These are phyloP conservation scores for Ceratobasidium sp. DNA, from an alignment of 1,284 basidiomycete genomes.

Conservation along the genomic window DNA sequence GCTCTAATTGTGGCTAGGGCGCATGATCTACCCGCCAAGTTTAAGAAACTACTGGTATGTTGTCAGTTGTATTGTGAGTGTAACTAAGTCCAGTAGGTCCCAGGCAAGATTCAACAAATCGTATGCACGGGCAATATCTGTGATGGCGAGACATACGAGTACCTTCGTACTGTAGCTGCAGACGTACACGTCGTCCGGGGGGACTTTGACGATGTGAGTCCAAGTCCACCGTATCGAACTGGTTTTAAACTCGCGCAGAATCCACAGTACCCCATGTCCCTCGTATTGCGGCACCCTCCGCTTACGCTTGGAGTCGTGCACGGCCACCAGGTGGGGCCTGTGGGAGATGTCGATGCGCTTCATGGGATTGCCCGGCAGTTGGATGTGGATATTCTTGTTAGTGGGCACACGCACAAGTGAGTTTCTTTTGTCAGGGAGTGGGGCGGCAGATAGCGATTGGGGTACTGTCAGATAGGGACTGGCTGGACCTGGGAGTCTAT, in stretches of 20 bases:
- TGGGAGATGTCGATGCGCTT: slow-evolving; percentile 89
- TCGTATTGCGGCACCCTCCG: slow-evolving; percentile 84
- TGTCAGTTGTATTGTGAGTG: background rate
- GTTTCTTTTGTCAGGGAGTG: slow-evolving; percentile 47
- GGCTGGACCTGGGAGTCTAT: background rate
- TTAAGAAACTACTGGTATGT: slow-evolving; percentile 89
- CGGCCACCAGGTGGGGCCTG: slow-evolving; percentile 93
- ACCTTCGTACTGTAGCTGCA: slow-evolving; percentile 93
- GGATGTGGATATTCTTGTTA: slow-evolving; percentile 95
- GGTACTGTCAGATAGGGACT: too few relatives aligned
- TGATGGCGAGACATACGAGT: slow-evolving; percentile 97
- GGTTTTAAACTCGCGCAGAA: slow-evolving; percentile 59
- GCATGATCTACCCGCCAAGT: slow-evolving; percentile 93
- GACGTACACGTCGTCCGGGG: slow-evolving; percentile 93
- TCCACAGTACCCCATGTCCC: slow-evolving; percentile 77
- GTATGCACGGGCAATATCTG: slow-evolving; percentile 98
- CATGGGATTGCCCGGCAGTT: slow-evolving; percentile 87
- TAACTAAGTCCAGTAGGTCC: slow-evolving; percentile 53
- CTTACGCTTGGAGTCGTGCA: slow-evolving; percentile 93
- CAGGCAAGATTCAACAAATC: slow-evolving; percentile 98
- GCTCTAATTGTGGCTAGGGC: slow-evolving; percentile 50
- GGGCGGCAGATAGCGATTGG: too few relatives aligned
- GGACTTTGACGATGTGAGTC: slow-evolving; percentile 90
- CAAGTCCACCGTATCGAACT: slow-evolving; percentile 42
- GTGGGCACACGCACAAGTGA: slow-evolving; percentile 92